Evolutionary conservation across 208 protist genomes (phyloP).

Genomic region (Trichomonas gallinae): DNA sequence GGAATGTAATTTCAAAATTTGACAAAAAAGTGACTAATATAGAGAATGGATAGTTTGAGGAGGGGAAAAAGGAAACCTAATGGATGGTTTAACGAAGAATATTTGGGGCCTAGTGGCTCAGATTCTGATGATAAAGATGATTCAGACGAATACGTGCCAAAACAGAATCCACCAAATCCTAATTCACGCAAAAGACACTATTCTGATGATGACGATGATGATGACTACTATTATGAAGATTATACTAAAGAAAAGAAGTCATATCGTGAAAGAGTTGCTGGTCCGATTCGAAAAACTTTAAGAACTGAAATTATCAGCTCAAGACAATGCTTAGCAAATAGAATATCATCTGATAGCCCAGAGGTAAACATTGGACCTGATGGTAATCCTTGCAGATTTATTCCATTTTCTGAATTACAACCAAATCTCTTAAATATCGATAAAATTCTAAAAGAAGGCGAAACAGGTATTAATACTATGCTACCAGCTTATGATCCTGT

Average conservation of each 20-base stretch:
- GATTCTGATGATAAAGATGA: background rate
- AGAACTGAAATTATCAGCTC: background rate
- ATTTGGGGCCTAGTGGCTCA: background rate
- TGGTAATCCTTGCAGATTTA: background rate
- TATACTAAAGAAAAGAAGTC: background rate
- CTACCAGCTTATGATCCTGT: background rate
- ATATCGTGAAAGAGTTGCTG: background rate
- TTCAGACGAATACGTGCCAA: background rate
- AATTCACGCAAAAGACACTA: background rate
- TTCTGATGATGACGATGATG: background rate
- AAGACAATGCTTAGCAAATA: background rate
- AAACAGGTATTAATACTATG: background rate
- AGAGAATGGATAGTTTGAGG: background rate
- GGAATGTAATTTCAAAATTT: no score
- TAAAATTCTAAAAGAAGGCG: background rate
- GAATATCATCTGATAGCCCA: background rate
- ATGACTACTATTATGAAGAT: background rate
- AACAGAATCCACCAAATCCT: background rate
- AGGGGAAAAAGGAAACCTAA: background rate
- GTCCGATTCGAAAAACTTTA: background rate
- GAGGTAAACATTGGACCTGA: background rate
- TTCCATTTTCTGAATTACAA: background rate
- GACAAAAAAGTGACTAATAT: no score
- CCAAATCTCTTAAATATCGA: background rate
- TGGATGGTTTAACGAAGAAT: background rate